phyloP scores from a whole-genome alignment of 257 asterid species.

The Solanum paucissectum region DNA sequence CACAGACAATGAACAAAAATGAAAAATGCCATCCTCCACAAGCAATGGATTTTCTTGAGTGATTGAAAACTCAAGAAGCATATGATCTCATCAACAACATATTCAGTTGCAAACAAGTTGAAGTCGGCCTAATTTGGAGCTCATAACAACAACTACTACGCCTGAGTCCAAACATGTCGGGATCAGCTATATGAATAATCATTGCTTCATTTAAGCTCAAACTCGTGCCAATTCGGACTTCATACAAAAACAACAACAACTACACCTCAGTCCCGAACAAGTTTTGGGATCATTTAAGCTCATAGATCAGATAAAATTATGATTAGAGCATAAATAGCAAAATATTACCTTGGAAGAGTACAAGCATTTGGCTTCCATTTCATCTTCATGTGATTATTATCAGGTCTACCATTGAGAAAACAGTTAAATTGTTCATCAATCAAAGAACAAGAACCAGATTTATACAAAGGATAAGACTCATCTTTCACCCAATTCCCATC shows the following conservation, averaged over 20 bases:
- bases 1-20: not conserved
- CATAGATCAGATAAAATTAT: not conserved
- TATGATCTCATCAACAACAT: not conserved
- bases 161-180: not conserved
- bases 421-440: constrained; percentile 51
- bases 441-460: constrained; percentile 43
- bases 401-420: constrained; percentile 43
- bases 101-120: not conserved
- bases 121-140: not conserved
- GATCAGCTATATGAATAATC: not conserved
- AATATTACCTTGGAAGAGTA: constrained; percentile 35
- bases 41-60: not conserved
- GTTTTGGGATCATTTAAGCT: not conserved
- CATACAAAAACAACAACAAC: not conserved
- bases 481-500: constrained; percentile 66
- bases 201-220: not conserved
- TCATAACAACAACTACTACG: not conserved
- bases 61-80: not conserved
- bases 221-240: not conserved
- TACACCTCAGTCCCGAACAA: not conserved
- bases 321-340: not conserved
- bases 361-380: constrained; percentile 52
- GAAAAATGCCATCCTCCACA: not conserved
- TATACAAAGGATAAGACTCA: constrained; percentile 33
- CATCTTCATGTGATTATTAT: constrained; percentile 21